Percentiles rank a stretch among this genome's conserved stretches.
Conservation (phyloP, 1,284 basidiomycete species). For the Megacollybia platyphylla region DNA sequence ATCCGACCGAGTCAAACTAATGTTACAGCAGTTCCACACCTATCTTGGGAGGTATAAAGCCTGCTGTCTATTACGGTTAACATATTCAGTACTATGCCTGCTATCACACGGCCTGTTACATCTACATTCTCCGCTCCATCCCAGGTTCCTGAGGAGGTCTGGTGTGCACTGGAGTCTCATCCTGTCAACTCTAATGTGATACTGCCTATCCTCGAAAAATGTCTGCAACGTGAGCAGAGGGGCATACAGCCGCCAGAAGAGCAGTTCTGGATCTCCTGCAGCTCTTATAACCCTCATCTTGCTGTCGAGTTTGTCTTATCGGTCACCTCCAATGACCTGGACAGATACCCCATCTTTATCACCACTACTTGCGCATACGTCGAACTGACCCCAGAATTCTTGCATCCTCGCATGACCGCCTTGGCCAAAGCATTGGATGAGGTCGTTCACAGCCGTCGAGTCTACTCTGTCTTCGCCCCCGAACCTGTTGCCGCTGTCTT, state of each 20-base stretch:
- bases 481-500: conserved; percentile 36
- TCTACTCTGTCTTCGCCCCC: conserved; percentile 57
- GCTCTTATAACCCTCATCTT: conserved; percentile 9
- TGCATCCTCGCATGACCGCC: conserved; percentile 20
- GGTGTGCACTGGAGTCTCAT: too few relatives aligned
- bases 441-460: conserved; percentile 21
- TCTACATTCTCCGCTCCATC: too few relatives aligned
- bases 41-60: too few relatives aligned
- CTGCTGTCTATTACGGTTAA: too few relatives aligned
- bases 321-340: conserved; percentile 38
- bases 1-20: too few relatives aligned
- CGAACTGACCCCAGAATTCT: conserved; percentile 16
- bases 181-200: conserved; percentile 1
- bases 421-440: conserved; percentile 19
- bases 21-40: too few relatives aligned
- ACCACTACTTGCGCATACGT: conserved; percentile 23
- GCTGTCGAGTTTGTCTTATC: conserved; percentile 43
- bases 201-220: conserved; percentile 4
- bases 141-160: too few relatives aligned
- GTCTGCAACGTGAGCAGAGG: conserved; percentile 1
- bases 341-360: conserved; percentile 46
- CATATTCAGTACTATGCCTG: too few relatives aligned
- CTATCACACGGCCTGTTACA: too few relatives aligned
- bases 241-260: conserved; percentile 4
- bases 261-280: conserved; percentile 41